These are phyloP conservation scores for Fraxinus baroniana DNA, from an alignment of 305 asterid species.

Conservation along the genomic window DNA sequence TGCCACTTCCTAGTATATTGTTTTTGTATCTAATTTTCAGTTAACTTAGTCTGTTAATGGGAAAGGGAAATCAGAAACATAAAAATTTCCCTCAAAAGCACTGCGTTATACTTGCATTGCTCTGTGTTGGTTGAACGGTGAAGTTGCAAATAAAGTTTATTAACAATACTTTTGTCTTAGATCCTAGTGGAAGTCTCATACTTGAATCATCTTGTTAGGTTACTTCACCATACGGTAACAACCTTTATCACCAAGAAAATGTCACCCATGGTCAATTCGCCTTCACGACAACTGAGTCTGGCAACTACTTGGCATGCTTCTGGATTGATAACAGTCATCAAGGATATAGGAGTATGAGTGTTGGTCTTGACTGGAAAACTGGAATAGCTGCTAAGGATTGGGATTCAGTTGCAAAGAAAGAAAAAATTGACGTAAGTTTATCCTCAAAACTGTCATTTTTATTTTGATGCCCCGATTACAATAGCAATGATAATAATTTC, in stretches of 20 bases:
- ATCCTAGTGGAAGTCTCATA: not conserved
- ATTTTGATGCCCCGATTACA: not conserved
- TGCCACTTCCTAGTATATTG: not conserved
- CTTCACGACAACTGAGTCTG: conserved; percentile 47
- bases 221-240: conserved; percentile 46
- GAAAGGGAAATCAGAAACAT: not conserved
- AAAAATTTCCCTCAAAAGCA: not conserved
- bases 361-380: conserved; percentile 53
- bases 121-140: not conserved
- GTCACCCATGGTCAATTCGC: conserved; percentile 46
- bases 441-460: not conserved
- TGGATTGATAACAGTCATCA: conserved; percentile 26
- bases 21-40: not conserved
- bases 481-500: not conserved
- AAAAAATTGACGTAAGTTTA: conserved; percentile 40
- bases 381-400: conserved; percentile 54
- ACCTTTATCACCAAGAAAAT: conserved; percentile 37
- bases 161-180: not conserved
- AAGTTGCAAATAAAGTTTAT: not conserved
- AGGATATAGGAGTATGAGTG: conserved; percentile 34
- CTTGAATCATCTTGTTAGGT: conserved; percentile 28
- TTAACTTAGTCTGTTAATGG: not conserved
- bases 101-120: not conserved
- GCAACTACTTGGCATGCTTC: conserved; percentile 48
- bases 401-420: conserved; percentile 49